These are phyloP conservation scores for Austropuccinia psidii DNA, from an alignment of 1,284 basidiomycete species.

Conservation along the genomic window DNA sequence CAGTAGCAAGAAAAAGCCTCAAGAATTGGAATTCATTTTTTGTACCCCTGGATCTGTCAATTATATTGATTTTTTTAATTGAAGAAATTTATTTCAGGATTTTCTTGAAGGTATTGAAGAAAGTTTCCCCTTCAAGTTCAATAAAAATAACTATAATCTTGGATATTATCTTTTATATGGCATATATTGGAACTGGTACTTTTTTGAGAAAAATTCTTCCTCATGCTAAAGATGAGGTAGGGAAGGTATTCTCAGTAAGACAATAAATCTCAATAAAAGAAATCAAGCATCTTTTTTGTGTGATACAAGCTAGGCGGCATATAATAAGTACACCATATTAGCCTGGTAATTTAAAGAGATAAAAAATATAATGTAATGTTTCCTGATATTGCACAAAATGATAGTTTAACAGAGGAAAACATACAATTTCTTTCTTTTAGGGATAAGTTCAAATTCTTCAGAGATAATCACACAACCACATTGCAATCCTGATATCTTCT, in stretches of 20 bases:
- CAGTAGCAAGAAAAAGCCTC: background rate
- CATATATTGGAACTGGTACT: background rate
- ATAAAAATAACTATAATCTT: background rate
- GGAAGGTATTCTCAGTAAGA: background rate
- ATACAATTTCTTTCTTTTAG: too few species aligned
- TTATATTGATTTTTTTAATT: background rate
- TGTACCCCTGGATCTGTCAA: background rate
- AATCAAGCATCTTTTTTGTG: background rate
- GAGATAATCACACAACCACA: too few species aligned
- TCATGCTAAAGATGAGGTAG: background rate
- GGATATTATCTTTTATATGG: conserved; percentile 4
- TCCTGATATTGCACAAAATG: background rate
- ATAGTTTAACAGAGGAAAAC: background rate
- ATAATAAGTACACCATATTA: background rate
- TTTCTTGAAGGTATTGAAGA: background rate
- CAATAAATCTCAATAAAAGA: background rate
- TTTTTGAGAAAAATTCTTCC: background rate
- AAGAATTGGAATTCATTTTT: conserved; percentile 1
- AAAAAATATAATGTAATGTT: background rate
- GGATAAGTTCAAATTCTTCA: too few species aligned
- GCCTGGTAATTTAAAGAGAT: background rate
- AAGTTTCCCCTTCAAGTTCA: background rate
- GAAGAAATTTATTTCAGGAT: background rate
- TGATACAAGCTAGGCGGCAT: background rate
- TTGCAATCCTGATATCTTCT: too few species aligned